Base-by-base conservation (phyloP, 306 rosid species). In the Luffa acutangula region DNA sequence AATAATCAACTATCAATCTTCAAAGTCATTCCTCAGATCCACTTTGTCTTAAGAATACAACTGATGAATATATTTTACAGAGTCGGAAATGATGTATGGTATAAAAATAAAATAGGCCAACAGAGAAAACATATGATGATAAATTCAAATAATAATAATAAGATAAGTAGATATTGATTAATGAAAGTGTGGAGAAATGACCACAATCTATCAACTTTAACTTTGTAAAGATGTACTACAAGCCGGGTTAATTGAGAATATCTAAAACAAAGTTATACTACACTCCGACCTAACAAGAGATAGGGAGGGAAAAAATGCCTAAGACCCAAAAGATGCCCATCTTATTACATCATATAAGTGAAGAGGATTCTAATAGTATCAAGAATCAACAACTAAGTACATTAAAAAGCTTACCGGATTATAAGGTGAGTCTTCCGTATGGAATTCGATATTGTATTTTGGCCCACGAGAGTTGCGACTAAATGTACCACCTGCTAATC, bases 401-500 rank as follows among this genome's bases (percentile, higher is more conserved):
- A 21, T 17, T 18, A 8, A 36, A 54, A 74, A 57, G 33, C 93
- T 87, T 88, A 95, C 97, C 36, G 96, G 97, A 78, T 59, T 84
- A 85, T 84, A 95, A 53, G 96, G 99, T 18, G 96, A 91, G 70
- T 91, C 91, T 84, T 89, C 85, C 34, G 93, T 65, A 79, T 91
- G 97, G 67, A 95, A 95, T 85, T 95, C 92, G 75, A 95, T 91
- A 83, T 84, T 93, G 91, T 87, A 93, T 79, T 95, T 95, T 6
- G 97, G 96, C 77, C 91, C 97, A 5, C 93, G 97, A 78, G 92
- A 90, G 86, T 91, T 82, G 21, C 83, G 89, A 76, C 88, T 86
- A 80, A 90, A 87, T 80, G 94, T 66, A 45, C 93, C 90, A 85
- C 93, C 99, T 90, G 85, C 70, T 79, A 25, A 80, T 77, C 69